These are phyloP conservation scores for Phaseolus coccineus DNA, from an alignment of 331 rosid species.

Conservation along the genomic window DNA sequence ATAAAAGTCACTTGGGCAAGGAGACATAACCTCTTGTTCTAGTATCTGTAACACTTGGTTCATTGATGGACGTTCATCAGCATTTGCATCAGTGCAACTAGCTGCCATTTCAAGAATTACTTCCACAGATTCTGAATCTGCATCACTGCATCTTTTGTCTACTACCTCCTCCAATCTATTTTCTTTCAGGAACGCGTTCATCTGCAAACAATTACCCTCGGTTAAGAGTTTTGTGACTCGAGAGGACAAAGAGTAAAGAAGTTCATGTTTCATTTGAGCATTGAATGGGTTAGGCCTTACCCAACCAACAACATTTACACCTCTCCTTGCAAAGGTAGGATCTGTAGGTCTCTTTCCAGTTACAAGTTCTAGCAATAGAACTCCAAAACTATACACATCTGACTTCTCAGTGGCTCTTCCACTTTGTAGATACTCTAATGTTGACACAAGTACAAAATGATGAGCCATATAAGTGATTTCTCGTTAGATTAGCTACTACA, in stretches of 20 bases:
- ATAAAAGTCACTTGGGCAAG: conserved; percentile 74
- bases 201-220: conserved; percentile 48
- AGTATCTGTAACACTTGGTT: conserved; percentile 74
- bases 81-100: conserved; percentile 76
- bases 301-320: conserved; percentile 90
- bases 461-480: neutral
- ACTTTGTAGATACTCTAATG: conserved; percentile 79
- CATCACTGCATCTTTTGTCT: conserved; percentile 68
- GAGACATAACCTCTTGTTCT: conserved; percentile 85
- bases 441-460: conserved; percentile 1
- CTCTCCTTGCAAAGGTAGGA: conserved; percentile 71
- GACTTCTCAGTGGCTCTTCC: conserved; percentile 91
- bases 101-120: conserved; percentile 74
- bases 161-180: conserved; percentile 67
- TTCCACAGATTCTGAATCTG: conserved; percentile 70
- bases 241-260: neutral
- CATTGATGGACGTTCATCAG: conserved; percentile 78
- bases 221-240: neutral
- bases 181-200: conserved; percentile 71
- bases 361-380: conserved; percentile 82
- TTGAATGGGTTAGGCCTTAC: conserved; percentile 48
- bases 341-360: conserved; percentile 97
- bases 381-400: conserved; percentile 89
- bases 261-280: neutral
- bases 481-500: neutral